phyloP scores from a whole-genome alignment of 192 early-diverging fungal genomes.

The Tieghemiomyces parasiticus region DNA sequence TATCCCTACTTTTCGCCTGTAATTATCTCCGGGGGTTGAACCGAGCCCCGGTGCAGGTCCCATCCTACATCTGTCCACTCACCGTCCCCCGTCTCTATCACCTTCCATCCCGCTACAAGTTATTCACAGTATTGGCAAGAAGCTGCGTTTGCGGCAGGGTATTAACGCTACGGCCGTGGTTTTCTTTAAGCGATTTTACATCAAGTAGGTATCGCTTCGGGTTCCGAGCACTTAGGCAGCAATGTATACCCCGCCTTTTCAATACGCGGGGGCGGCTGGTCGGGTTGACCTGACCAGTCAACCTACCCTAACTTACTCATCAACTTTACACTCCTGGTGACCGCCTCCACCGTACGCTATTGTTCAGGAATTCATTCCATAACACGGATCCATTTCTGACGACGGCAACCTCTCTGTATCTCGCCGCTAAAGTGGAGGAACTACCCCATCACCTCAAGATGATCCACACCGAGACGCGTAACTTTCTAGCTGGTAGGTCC shows the following conservation, averaged over 20 bases:
- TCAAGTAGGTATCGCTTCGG: conserved; percentile 61
- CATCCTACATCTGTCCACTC: too few species aligned
- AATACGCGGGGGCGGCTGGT: too few species aligned
- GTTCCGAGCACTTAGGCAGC: background rate
- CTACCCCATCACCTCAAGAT: conserved; percentile 45
- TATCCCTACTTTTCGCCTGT: too few species aligned
- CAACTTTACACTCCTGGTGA: too few species aligned
- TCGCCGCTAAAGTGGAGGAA: conserved; percentile 87
- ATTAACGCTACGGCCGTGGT: conserved; percentile 70
- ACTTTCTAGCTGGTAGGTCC: too few species aligned
- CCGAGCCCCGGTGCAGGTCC: too few species aligned
- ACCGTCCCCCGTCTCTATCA: too few species aligned
- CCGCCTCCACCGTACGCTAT: too few species aligned
- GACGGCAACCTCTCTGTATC: conserved; percentile 63
- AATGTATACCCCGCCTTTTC: background rate
- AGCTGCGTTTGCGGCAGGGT: conserved; percentile 57
- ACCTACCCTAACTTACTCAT: too few species aligned
- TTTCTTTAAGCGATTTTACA: conserved; percentile 84
- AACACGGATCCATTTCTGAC: conserved; percentile 68
- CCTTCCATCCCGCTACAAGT: too few species aligned
- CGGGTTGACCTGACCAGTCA: too few species aligned
- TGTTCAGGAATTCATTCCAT: conserved; percentile 55
- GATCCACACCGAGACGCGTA: conserved; percentile 18
- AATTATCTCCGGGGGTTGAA: too few species aligned
- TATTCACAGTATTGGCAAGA: conserved; percentile 56